Evolutionary conservation across 2,329 filamentous ascomycete species (phyloP), one percentile per base, ranked within the genome.

Genomic region (Alternaria angustiovoidea): DNA sequence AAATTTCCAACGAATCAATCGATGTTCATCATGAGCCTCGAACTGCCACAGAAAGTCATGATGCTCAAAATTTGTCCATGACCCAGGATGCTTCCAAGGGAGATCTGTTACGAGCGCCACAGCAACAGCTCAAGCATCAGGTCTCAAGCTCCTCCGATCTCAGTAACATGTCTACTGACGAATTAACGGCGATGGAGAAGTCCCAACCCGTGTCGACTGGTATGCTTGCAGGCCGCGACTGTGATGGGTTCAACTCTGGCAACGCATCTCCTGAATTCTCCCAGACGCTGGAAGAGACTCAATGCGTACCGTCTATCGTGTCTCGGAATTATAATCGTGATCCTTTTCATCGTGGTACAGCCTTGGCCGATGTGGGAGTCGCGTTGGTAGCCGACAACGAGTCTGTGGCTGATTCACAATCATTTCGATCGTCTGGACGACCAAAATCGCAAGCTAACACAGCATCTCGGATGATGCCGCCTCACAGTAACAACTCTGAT

Each of bases 391-490:
- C n/a, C 47, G 55, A 46, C 5, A 52, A 36, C 3, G 3, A 46
- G 14, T 47, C 38, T n/a, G 26, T 55, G 16, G 51, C 57, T 8
- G 58, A 54, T 14, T 51, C 46, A 8, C 41, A 47, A 9, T 66
- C 64, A 16, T 59, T 58, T 41, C 20, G 32, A 6, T 68, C 65
- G 1, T 54, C 61, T 6, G 62, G 65, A 36, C 68, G 73, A 38
- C 72, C 72, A 1, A 68, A 48, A 53, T 76, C 75, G 2, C 69
- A 69, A 52, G 75, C 75, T 9, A 77, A 78, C 32, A 76, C 69
- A 18, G 70, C 70, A 18, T 75, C 73, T 28, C 64, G 73, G 1
- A 72, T 78, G 60, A 66, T 66, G 57, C 67, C 68, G 6, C 59
- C 67, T 12, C 57, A 44, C 4, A n/a, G 14, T 7, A 53, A 38